Evolutionary conservation across 2,329 filamentous ascomycete genomes (phyloP).

Genomic region (Alternaria sp.): DNA sequence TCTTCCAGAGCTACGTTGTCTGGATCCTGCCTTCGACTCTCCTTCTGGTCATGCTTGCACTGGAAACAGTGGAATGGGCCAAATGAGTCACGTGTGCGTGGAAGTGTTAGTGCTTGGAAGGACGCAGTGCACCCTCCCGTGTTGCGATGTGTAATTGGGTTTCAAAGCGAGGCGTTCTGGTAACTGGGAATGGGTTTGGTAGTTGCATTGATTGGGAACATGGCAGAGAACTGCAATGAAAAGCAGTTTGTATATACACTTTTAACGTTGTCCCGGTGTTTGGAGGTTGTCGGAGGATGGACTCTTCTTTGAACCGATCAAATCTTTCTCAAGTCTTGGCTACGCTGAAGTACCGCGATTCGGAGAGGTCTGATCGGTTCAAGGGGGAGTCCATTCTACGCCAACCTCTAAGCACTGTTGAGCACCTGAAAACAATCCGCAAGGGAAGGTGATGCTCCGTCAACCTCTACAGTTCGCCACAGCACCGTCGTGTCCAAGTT

Average conservation of each 20-base stretch:
- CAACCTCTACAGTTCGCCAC: background rate
- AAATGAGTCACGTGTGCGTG: slow-evolving; percentile 5
- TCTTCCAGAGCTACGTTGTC: slow-evolving; percentile 97
- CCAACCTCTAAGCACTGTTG: background rate
- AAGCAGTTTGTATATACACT: slow-evolving; percentile 2
- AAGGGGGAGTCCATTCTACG: background rate
- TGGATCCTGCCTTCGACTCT: slow-evolving; percentile 97
- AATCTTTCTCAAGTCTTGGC: no score
- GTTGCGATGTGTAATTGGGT: background rate
- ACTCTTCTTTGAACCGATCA: background rate
- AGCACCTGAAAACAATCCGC: background rate
- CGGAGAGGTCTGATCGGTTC: background rate
- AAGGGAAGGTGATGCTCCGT: no score
- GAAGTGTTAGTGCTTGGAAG: background rate
- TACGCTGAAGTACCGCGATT: background rate
- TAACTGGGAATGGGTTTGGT: background rate
- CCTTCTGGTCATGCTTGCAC: slow-evolving; percentile 84
- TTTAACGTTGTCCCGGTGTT: background rate
- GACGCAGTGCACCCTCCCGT: background rate
- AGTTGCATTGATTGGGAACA: background rate
- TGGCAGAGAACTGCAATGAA: background rate
- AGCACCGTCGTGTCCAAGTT: background rate
- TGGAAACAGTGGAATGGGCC: slow-evolving; percentile 96
- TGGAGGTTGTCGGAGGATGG: background rate
- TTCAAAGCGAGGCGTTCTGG: slow-evolving; percentile 15